Conservation (phyloP, 2,329 filamentous ascomycete species). For the Pyrenochaeta sp. region DNA sequence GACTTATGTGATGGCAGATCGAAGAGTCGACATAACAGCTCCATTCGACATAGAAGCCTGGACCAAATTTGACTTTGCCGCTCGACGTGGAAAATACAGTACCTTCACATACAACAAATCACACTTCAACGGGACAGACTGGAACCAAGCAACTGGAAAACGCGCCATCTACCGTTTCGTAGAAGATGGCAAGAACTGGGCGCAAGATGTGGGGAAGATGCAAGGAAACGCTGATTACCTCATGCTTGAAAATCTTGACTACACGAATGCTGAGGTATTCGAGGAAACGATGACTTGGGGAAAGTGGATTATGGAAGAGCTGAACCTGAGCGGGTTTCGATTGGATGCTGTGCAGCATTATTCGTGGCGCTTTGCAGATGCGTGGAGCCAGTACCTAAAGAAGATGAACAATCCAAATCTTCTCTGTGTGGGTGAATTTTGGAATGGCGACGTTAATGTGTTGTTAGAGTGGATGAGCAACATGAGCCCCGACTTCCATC, state of each 20-base stretch:
- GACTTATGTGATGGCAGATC: conserved; percentile 48
- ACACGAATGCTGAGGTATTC: conserved; percentile 62
- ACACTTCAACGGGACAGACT: conserved; percentile 73
- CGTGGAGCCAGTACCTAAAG: conserved; percentile 64
- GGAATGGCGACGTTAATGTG: conserved; percentile 64
- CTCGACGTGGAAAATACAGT: conserved; percentile 65
- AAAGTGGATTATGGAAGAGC: conserved; percentile 66
- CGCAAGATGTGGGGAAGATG: conserved; percentile 66
- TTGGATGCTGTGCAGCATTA: conserved; percentile 76
- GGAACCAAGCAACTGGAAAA: conserved; percentile 61
- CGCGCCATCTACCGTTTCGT: conserved; percentile 69
- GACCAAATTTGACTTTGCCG: conserved; percentile 69
- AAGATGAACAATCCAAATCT: conserved; percentile 57
- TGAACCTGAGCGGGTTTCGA: conserved; percentile 68
- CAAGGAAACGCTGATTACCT: conserved; percentile 72
- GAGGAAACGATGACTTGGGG: conserved; percentile 71
- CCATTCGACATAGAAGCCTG: conserved; percentile 69
- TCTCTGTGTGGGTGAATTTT: conserved; percentile 73
- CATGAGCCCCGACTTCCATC: conserved; percentile 58
- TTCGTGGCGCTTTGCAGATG: conserved; percentile 66
- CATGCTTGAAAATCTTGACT: conserved; percentile 74
- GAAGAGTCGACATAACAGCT: conserved; percentile 59
- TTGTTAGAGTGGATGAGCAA: conserved; percentile 63
- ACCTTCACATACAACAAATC: conserved; percentile 67
- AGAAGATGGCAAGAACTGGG: conserved; percentile 68